Conservation (phyloP, 139 green algal genomes). For the Nannochloris sp. region DNA sequence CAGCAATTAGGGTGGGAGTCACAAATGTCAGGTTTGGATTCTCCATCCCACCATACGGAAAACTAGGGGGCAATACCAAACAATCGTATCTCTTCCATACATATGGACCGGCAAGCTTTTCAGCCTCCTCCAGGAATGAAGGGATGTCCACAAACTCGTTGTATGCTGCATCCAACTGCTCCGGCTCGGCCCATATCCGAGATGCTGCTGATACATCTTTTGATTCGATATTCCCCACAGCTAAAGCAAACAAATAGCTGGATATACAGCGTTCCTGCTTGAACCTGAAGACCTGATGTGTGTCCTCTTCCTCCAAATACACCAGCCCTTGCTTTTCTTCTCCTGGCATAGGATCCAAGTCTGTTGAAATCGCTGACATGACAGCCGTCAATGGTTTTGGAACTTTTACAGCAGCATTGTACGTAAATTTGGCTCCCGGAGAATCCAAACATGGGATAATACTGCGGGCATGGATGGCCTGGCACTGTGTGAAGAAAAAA, state of each 20-base stretch:
- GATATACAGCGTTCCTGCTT: slow-evolving; percentile 57
- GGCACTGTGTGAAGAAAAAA: slow-evolving; percentile 90
- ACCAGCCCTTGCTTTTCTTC: not conserved
- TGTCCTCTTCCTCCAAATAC: not conserved
- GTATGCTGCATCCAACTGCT: slow-evolving; percentile 65
- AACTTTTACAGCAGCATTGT: slow-evolving; percentile 61
- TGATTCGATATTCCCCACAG: slow-evolving; percentile 66
- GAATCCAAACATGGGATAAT: slow-evolving; percentile 89
- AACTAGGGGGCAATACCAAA: slow-evolving; percentile 82
- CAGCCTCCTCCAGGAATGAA: slow-evolving; percentile 63
- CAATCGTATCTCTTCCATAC: slow-evolving; percentile 90
- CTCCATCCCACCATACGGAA: slow-evolving; percentile 63
- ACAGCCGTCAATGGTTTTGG: slow-evolving; percentile 54
- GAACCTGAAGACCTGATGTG: slow-evolving; percentile 16
- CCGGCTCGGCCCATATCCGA: slow-evolving; percentile 67
- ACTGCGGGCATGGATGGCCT: slow-evolving; percentile 86
- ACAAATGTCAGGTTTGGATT: slow-evolving; percentile 87
- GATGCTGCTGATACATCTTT: slow-evolving; percentile 40
- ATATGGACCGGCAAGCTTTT: slow-evolving; percentile 77
- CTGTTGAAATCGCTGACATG: slow-evolving; percentile 60
- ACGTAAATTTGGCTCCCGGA: slow-evolving; percentile 71
- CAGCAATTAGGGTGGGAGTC: slow-evolving; percentile 85
- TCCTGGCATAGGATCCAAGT: slow-evolving; percentile 17
- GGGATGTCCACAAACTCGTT: slow-evolving; percentile 84
- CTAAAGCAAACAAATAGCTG: slow-evolving; percentile 87